Conservation (phyloP, 2,329 filamentous ascomycete genomes). For the Verruconis gallopava region DNA sequence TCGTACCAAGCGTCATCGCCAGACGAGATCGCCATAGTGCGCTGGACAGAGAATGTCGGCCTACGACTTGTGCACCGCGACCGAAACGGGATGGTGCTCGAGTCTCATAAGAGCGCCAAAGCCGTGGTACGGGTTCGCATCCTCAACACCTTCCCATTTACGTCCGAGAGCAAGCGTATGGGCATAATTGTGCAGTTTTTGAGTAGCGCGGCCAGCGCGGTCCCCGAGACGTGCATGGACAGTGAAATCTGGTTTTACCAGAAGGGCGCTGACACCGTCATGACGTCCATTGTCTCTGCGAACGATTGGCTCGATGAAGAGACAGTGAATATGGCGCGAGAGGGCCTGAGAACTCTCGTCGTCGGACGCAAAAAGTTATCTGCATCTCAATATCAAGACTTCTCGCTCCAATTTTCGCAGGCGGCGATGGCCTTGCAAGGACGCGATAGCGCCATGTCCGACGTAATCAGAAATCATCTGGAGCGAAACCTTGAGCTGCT, state of each 20-base stretch:
- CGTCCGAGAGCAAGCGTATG: conserved; percentile 96
- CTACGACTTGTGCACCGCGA: conserved; percentile 75
- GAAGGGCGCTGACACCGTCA: conserved; percentile 95
- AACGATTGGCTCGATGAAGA: conserved; percentile 99
- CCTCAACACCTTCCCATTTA: conserved; percentile 92
- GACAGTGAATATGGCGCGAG: conserved; percentile 97
- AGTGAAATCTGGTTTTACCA: conserved; percentile 96
- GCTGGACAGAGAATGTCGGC: conserved; percentile 87
- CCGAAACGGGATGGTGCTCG: conserved; percentile 70
- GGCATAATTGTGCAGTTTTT: conserved; percentile 87
- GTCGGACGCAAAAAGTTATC: conserved; percentile 86
- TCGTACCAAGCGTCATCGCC: conserved; percentile 95
- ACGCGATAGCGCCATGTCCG: conserved; percentile 70
- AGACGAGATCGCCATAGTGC: conserved; percentile 95
- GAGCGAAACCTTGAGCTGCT: conserved; percentile 84
- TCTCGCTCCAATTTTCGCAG: conserved; percentile 59
- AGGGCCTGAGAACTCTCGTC: conserved; percentile 85
- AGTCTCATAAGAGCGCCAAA: conserved; percentile 60
- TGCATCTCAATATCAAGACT: conserved; percentile 64
- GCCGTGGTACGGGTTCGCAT: conserved; percentile 75
- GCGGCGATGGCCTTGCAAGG: conserved; percentile 69
- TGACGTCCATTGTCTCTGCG: conserved; percentile 85
- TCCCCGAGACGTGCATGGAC: conserved; percentile 27
- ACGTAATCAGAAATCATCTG: conserved; percentile 65
- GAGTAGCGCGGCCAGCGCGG: conserved; percentile 16